Evolutionary conservation across 2,329 filamentous ascomycete genomes (phyloP), one percentile per base, ranked within the genome.

Genomic region (Aspergillus tanneri): DNA sequence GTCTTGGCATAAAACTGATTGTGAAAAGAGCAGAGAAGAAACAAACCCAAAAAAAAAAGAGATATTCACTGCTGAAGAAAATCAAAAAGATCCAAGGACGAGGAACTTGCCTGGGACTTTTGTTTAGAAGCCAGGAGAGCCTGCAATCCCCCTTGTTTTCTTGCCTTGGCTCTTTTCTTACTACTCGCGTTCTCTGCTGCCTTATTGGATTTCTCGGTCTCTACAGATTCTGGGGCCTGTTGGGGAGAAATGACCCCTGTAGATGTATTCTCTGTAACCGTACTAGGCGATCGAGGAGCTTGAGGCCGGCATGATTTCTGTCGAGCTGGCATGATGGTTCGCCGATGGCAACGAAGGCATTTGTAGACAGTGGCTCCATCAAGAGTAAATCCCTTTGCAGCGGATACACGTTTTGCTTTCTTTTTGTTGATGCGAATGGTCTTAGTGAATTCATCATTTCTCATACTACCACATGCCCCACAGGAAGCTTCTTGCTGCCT

Each of bases 131-230:
- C 74, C n/a, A 82, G 66, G 47, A 80, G 67, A 27, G 78, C 77
- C 56, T 80, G 76, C 9, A 82, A 62, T 4, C 77, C 77, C 22
- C 76, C 75, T 46, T 76, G 71, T 54, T 80, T 82, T 21, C 79
- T 68, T 46, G 76, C 68, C 57, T 79, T 81, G 19, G 77, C 77
- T 56, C 79, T 69, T 57, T 79, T 79, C 63, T 80, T 81, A 67
- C 77, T 81, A 65, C 61, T 79, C 11, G 71, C 65, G 35, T 76
- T 72, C 2, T 70, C 66, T 5, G 55, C 58, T 14, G 57, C 49
- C 43, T 69, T 68, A 14, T 35, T 53, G 38, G 34, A 41, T 40
- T 47, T 43, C 3, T 41, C 25, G 11, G 41, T 14, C 24, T 59
- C 46, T 18, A 41, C 25, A 30, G 46, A 25, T 22, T 43, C 35